Percentiles rank a stretch among this genome's conserved stretches.
phyloP scores from a whole-genome alignment of 768 basidiomycete genomes.

The Naganishia randhawae region DNA sequence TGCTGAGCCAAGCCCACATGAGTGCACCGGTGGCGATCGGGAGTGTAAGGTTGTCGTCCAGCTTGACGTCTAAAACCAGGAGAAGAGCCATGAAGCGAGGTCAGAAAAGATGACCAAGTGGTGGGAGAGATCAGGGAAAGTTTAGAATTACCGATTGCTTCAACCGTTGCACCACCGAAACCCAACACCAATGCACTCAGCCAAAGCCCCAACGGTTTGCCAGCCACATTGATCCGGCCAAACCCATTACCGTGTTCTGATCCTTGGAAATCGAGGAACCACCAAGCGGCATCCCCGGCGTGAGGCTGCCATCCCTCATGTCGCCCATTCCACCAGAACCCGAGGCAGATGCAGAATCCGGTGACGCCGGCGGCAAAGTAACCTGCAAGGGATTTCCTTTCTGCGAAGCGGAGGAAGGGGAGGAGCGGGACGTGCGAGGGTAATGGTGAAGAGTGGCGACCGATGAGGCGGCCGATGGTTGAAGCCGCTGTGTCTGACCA shows the following conservation, averaged over 20 bases:
- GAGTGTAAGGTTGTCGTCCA: constrained; percentile 86
- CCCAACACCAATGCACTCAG: constrained; percentile 61
- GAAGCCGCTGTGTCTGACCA: constrained; percentile 96
- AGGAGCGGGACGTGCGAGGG: constrained; percentile 54
- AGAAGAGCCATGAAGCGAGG: not conserved
- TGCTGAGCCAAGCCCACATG: constrained; percentile 56
- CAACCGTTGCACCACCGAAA: constrained; percentile 75
- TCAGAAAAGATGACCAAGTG: not conserved
- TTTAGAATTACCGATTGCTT: constrained; percentile 69
- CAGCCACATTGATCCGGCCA: constrained; percentile 54
- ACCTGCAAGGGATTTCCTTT: constrained; percentile 78
- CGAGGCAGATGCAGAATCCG: constrained; percentile 63
- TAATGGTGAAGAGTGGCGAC: constrained; percentile 63
- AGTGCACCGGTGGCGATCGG: constrained; percentile 80
- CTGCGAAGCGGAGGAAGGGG: constrained; percentile 63
- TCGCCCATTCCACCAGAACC: constrained; percentile 61
- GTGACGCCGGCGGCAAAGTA: constrained; percentile 74
- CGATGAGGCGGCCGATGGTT: constrained; percentile 81
- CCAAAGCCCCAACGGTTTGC: constrained; percentile 22
- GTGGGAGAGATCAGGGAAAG: not conserved
- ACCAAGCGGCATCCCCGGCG: constrained; percentile 43
- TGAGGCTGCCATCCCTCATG: constrained; percentile 15
- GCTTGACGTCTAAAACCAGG: constrained; percentile 64
- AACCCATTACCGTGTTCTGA: constrained; percentile 7
- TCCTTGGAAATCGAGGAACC: constrained; percentile 35